phyloP scores from a whole-genome alignment of 1,139 yeast genomes.

The Suhomyces maxii region DNA sequence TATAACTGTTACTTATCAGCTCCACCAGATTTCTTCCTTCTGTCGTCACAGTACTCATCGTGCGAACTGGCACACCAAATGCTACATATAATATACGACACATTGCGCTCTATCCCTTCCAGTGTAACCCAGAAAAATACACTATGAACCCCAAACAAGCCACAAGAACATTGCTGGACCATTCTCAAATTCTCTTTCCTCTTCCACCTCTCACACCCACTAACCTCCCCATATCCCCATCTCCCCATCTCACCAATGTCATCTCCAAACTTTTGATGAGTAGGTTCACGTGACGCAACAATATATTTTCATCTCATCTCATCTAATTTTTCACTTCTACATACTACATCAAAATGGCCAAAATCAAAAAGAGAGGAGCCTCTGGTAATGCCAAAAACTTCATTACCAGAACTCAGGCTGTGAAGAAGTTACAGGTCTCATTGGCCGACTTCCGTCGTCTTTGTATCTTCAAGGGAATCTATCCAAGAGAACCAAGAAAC shows the following conservation, averaged over 20 bases:
- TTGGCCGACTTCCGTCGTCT: conserved; percentile 97
- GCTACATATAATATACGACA: too few relatives aligned
- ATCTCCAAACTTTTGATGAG: not conserved
- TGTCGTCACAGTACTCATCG: too few relatives aligned
- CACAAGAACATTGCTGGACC: too few relatives aligned
- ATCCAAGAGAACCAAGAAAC: conserved; percentile 95
- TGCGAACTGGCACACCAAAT: too few relatives aligned
- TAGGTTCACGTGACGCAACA: conserved; percentile 1
- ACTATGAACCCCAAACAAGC: too few relatives aligned
- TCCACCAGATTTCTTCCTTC: too few relatives aligned
- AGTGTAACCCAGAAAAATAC: too few relatives aligned
- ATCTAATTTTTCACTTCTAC: conserved; percentile 10
- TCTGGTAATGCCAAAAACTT: conserved; percentile 91
- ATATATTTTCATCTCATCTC: conserved; percentile 13
- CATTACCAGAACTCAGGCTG: conserved; percentile 94
- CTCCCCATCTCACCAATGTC: too few relatives aligned
- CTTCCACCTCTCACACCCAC: not conserved
- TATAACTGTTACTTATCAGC: too few relatives aligned
- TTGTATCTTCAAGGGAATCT: conserved; percentile 94
- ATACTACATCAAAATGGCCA: conserved; percentile 17
- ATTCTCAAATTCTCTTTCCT: too few relatives aligned
- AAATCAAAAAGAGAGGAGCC: conserved; percentile 77
- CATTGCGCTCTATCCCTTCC: too few relatives aligned
- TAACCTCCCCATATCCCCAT: too few relatives aligned
- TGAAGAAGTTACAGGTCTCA: conserved; percentile 86